phyloP scores from a whole-genome alignment of 2,329 filamentous ascomycete species.

The Zalaria obscura region DNA sequence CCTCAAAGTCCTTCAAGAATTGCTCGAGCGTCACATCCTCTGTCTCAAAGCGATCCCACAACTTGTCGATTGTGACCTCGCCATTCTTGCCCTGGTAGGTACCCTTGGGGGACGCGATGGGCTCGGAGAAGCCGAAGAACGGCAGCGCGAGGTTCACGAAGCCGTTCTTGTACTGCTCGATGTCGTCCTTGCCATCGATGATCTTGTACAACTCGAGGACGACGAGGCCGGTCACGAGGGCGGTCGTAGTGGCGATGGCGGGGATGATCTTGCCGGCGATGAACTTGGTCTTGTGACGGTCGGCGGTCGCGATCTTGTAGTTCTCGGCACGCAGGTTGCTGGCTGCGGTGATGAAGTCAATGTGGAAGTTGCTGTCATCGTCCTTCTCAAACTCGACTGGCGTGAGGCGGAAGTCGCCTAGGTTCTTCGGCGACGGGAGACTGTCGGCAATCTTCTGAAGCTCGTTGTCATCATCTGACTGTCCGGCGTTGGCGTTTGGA shows the following conservation, averaged over 20 bases:
- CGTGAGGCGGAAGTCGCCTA: conserved; percentile 77
- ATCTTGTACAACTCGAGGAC: conserved; percentile 93
- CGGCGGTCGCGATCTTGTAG: conserved; percentile 88
- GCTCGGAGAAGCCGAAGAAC: conserved; percentile 97
- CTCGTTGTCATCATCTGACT: conserved; percentile 57
- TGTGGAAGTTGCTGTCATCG: conserved; percentile 94
- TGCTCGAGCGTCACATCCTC: conserved; percentile 72
- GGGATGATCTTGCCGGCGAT: conserved; percentile 99
- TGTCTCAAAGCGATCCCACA: conserved; percentile 95
- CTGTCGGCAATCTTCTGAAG: conserved; percentile 56
- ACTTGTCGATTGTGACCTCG: conserved; percentile 77
- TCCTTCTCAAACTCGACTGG: conserved; percentile 98
- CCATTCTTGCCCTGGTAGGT: conserved; percentile 69
- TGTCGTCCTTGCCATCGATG: conserved; percentile 86
- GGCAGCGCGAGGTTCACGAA: conserved; percentile 93
- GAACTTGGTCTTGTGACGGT: conserved; percentile 97
- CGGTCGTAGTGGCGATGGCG: conserved; percentile 93
- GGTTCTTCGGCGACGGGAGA: conserved; percentile 63
- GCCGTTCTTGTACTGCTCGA: conserved; percentile 98
- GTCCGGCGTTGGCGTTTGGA: conserved; percentile 52
- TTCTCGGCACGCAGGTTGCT: conserved; percentile 95
- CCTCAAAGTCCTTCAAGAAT: conserved; percentile 69
- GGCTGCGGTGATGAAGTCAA: conserved; percentile 95
- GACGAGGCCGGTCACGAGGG: conserved; percentile 85
- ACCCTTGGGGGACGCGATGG: conserved; percentile 85